Percentiles rank a stretch among this genome's conserved stretches.
Evolutionary conservation across 2,329 filamentous ascomycete species (phyloP).

Genomic region (Didymella lethalis): DNA sequence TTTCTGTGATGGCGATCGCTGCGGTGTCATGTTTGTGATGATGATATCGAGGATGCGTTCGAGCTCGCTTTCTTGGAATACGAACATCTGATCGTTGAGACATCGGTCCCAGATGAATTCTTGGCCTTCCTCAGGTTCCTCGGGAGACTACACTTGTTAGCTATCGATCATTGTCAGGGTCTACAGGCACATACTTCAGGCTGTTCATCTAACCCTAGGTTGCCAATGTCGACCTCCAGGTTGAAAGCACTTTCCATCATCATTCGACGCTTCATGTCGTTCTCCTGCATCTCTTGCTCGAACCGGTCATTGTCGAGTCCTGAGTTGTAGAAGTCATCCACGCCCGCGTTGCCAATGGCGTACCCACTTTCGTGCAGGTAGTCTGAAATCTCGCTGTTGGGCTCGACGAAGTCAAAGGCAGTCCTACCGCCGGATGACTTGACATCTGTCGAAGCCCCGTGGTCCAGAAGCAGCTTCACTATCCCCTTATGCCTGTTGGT

Average conservation of each 20-base stretch:
- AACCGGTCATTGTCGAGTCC: conserved; percentile 93
- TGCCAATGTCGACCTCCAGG: conserved; percentile 93
- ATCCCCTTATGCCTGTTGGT: conserved; percentile 97
- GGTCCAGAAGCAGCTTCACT: conserved; percentile 88
- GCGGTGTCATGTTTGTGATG: conserved; percentile 97
- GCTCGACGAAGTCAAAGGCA: conserved; percentile 93
- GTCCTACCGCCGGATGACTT: conserved; percentile 94
- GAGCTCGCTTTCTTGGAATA: conserved; percentile 94
- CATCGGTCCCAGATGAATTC: conserved; percentile 97
- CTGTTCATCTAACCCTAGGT: conserved; percentile 93
- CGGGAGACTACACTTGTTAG: conserved; percentile 52
- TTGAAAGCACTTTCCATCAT: conserved; percentile 99
- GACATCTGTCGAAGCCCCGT: conserved; percentile 92
- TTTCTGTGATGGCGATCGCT: conserved; percentile 95
- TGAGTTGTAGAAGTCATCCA: conserved; percentile 93
- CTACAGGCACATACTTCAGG: conserved; percentile 71
- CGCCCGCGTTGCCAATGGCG: conserved; percentile 79
- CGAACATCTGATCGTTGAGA: conserved; percentile 98
- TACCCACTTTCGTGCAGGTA: conserved; percentile 96
- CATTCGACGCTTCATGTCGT: conserved; percentile 93
- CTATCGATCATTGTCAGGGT: conserved; percentile 25
- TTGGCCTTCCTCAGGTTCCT: conserved; percentile 87
- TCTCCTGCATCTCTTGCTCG: conserved; percentile 96
- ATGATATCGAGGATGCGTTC: conserved; percentile 92
- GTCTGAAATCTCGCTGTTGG: conserved; percentile 94